Evolutionary conservation across 495 filamentous ascomycete genomes (phyloP).

Genomic region (Xylaria sp.): DNA sequence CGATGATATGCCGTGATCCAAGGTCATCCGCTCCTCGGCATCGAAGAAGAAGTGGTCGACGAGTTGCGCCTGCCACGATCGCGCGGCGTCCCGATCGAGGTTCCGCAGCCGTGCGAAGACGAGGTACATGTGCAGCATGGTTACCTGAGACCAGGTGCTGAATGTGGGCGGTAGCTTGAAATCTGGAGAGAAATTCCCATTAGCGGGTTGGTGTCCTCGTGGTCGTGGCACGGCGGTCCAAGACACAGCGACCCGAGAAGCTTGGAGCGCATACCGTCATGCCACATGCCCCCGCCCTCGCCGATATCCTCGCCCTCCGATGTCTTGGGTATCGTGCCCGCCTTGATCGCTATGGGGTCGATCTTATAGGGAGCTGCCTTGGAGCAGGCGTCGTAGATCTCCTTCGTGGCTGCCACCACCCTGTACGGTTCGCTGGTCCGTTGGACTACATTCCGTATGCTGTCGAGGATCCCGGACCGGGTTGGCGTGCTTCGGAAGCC

Average conservation of each 20-base stretch:
- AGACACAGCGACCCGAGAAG: slow-evolving; percentile 19
- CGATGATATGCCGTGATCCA: slow-evolving; percentile 69
- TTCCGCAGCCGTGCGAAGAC: slow-evolving; percentile 84
- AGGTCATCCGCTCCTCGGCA: slow-evolving; percentile 84
- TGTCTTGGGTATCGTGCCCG: slow-evolving; percentile 65
- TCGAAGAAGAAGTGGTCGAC: slow-evolving; percentile 94
- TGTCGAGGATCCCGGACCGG: slow-evolving; percentile 29
- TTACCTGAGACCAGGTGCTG: slow-evolving; percentile 93
- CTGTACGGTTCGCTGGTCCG: slow-evolving; percentile 71
- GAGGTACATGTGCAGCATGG: slow-evolving; percentile 95
- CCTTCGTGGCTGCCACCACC: slow-evolving; percentile 78
- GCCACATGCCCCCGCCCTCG: slow-evolving; percentile 80
- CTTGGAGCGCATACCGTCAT: slow-evolving; percentile 64
- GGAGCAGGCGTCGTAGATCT: slow-evolving; percentile 78
- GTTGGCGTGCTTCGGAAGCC: slow-evolving; percentile 33
- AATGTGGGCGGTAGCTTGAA: slow-evolving; percentile 82
- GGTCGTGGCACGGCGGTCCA: not conserved
- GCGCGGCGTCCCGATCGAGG: slow-evolving; percentile 62
- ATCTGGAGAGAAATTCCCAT: slow-evolving; percentile 33
- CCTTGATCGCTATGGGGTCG: slow-evolving; percentile 61
- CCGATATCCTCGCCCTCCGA: slow-evolving; percentile 80
- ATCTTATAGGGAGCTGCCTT: slow-evolving; percentile 77
- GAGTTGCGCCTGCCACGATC: slow-evolving; percentile 52
- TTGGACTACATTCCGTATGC: slow-evolving; percentile 33
- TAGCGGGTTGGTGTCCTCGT: slow-evolving; percentile 26